Evolutionary conservation across 495 filamentous ascomycete species (phyloP).

Genomic region (Aspergillus sclerotioniger): DNA sequence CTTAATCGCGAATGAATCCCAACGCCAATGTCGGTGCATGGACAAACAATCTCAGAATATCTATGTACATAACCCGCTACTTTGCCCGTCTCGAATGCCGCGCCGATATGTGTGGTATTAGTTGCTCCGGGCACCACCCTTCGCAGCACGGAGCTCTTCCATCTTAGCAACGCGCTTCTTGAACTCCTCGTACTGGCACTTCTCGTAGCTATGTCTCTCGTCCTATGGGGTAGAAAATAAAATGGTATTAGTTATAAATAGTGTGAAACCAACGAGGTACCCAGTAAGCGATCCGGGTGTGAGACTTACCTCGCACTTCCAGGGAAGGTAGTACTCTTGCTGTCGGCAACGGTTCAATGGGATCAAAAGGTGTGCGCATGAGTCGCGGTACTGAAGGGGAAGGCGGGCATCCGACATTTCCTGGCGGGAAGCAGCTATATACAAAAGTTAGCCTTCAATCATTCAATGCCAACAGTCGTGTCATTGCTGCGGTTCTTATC

Average conservation of each 20-base stretch:
- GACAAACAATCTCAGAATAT: conserved; percentile 38
- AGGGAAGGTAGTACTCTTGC: conserved; percentile 90
- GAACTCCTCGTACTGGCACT: conserved; percentile 98
- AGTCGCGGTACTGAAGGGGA: conserved; percentile 88
- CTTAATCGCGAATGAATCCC: conserved; percentile 23
- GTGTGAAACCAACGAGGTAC: background rate
- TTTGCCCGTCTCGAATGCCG: conserved; percentile 21
- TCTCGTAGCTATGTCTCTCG: conserved; percentile 96
- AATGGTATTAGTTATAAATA: conserved; percentile 6
- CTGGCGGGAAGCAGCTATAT: conserved; percentile 69
- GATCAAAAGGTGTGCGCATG: conserved; percentile 89
- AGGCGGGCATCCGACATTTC: conserved; percentile 91
- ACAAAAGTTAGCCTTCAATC: conserved; percentile 15
- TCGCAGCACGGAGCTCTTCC: conserved; percentile 87
- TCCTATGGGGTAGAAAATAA: conserved; percentile 49
- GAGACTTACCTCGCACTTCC: conserved; percentile 96
- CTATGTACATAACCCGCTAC: conserved; percentile 49
- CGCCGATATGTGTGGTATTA: conserved; percentile 41
- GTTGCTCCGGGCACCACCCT: conserved; percentile 86
- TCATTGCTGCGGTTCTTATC: conserved; percentile 6
- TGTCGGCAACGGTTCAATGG: conserved; percentile 92
- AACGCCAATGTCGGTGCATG: conserved; percentile 43
- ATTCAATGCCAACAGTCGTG: background rate
- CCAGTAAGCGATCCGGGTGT: background rate
- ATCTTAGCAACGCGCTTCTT: conserved; percentile 98